Base-by-base conservation (phyloP, 192 early-diverging fungal species). In the Backusella macrospora region DNA sequence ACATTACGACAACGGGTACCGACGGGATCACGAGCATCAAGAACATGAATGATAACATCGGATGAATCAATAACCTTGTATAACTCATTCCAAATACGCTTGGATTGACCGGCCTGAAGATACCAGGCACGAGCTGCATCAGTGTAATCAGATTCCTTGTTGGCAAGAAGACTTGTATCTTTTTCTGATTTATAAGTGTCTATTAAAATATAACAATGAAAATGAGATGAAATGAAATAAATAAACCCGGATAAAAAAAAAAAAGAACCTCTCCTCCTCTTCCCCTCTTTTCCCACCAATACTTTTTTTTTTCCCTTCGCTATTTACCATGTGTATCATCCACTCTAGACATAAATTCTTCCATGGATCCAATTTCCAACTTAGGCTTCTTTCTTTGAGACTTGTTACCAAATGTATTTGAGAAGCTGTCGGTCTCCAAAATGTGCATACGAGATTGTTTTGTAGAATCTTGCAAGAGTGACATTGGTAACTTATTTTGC, bases 41-140 rank as follows among this genome's bases (percentile, higher is more conserved):
- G 78, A 6, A 99, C 98, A 71, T 98, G 96, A 71, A 98, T 92
- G 52, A 99, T 90, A 34, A 94, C 90, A 82, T 99, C 97, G 0
- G 96, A 97, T 15, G 95, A 97, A 82, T 98, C 96, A 59, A 99
- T 91, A 43, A 98, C 95, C 86, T 99, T 99, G 88, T 99, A 98
- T 46, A 99, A 84, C 82, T 99, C 98, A 83, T 92, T 92, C 98
- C 98, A 99, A 70, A 99, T 99, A 78, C 98, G 92, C 80, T 94
- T 96, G 2, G 95, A 96, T 75, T 96, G 95, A 68, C 98, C 98
- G 49, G 95, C 96, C 40, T 88, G 90, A 76, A 99, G 92, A 72
- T 95, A 91, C 77, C 95, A 94, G 78, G 96, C 95, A 73, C 93
- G 87, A 26, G 89, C 89, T 38, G 87, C 91, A 67, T 95, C 92